Conservation (phyloP, 1,284 basidiomycete genomes). For the Entoloma clypeatum region DNA sequence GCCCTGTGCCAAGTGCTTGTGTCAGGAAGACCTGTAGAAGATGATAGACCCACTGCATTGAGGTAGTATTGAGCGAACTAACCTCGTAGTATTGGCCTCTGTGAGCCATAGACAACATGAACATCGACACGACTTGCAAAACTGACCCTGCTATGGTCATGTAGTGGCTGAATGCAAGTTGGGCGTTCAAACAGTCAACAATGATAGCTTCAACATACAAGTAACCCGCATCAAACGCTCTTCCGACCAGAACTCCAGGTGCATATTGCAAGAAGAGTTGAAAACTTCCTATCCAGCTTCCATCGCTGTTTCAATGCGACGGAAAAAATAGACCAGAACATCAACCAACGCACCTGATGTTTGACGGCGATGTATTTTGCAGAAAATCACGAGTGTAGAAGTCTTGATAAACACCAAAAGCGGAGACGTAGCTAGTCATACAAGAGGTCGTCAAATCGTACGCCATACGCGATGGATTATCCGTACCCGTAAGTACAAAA, state of each 20-base stretch:
- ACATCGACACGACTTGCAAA: conserved; percentile 37
- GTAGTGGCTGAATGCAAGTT: conserved; percentile 26
- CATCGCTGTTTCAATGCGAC: background rate
- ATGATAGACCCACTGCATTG: background rate
- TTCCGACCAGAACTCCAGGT: conserved; percentile 37
- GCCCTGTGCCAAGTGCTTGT: conserved; percentile 50
- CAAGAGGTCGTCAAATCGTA: conserved; percentile 1
- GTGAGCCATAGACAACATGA: conserved; percentile 39
- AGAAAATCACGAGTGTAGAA: conserved; percentile 46
- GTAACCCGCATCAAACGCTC: conserved; percentile 41
- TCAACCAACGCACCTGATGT: conserved; percentile 36
- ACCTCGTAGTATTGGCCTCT: conserved; percentile 39
- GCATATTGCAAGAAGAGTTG: conserved; percentile 42
- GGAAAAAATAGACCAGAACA: background rate
- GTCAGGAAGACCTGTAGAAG: conserved; percentile 43
- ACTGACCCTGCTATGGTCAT: conserved; percentile 35
- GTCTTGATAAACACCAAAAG: conserved; percentile 43
- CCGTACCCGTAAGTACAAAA: conserved; percentile 40
- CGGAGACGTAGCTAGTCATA: conserved; percentile 34
- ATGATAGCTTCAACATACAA: conserved; percentile 30
- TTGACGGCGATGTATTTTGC: conserved; percentile 38
- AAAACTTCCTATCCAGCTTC: conserved; percentile 45
- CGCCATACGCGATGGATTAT: background rate
- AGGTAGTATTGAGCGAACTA: conserved; percentile 6
- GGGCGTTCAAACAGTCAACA: conserved; percentile 8